phyloP scores from a whole-genome alignment of 2,329 filamentous ascomycete species.

The Blastomyces percursus region DNA sequence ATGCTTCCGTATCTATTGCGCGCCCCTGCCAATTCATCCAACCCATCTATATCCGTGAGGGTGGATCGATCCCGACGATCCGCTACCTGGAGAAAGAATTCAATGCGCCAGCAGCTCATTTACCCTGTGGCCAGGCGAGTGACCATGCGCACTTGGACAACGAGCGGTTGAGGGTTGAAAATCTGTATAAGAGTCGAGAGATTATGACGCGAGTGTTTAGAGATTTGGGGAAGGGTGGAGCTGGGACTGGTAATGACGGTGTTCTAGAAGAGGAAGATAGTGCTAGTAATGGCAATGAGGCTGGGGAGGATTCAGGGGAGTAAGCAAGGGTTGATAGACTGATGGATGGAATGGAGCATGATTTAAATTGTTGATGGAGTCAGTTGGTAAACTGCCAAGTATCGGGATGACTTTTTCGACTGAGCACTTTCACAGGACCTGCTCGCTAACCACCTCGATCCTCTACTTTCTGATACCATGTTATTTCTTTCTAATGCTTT shows the following conservation, averaged over 20 bases:
- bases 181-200: conserved; percentile 80
- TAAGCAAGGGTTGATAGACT: background rate
- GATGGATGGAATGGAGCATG: background rate
- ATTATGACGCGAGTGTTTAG: conserved; percentile 82
- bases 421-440: background rate
- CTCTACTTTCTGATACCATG: background rate
- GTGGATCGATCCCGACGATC: conserved; percentile 89
- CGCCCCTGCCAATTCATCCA: conserved; percentile 14
- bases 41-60: conserved; percentile 88
- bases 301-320: background rate
- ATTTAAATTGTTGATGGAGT: background rate
- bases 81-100: conserved; percentile 93
- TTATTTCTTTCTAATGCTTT: background rate
- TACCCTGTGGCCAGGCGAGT: conserved; percentile 90
- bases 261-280: background rate
- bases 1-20: background rate
- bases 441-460: background rate
- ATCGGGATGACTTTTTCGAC: background rate
- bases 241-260: background rate
- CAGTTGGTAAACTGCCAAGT: background rate
- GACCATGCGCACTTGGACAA: conserved; percentile 93
- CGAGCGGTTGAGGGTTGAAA: conserved; percentile 76
- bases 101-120: conserved; percentile 74
- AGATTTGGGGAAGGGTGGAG: conserved; percentile 39
- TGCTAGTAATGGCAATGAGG: background rate